Base-by-base conservation (phyloP, 108 stramenopile genomes). In the Fragilaria crotonensis region DNA sequence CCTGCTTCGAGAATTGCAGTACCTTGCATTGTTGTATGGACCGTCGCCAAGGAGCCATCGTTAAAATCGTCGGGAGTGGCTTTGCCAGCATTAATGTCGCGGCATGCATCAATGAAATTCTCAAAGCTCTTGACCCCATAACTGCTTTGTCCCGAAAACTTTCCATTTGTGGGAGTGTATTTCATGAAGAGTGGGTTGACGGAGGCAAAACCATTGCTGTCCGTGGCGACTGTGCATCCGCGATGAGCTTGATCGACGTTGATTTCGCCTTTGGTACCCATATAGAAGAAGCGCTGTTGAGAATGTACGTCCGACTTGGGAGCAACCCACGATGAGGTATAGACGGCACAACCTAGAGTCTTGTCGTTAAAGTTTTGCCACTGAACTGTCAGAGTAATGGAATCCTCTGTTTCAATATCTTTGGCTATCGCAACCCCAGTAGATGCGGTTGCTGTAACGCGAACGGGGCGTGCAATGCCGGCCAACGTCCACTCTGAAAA, bases 141-240 rank as follows among this genome's bases (percentile, higher is more conserved):
- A 26, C 96, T 95, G 3, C 68, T 71, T 73, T 99, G 98, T 5
- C 98, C 98, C 32, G 84, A 74, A 68, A 99, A 99, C 66, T 75
- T 83, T 28, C 93, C 95, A 69, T 94, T 82, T 2, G 94, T 91
- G 2, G 98, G 98, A 0, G 95, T 97, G 60, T 97, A 97, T 77
- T 99, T 99, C 98, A 97, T 97, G 71, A 99, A 99, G 45, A 98
- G 82, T 2, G 98, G 98, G 78, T 99, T 99, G 17, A 97, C 93
- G 22, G 80, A 87, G 25, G 72, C 92, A 77, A 91, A 97, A 5
- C 94, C 93, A 14, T 52, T 70, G 0, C 50, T 80, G 64, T 99
- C 98, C 21, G 75, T 84, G 0, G 91, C 71, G 18, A 95, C 81
- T 32, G 85, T 95, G 71, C 91, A 97, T n/a, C 98, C 98, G 20